A percentile compares a stretch with the other conserved stretches of the same genome.
phyloP scores from a whole-genome alignment of 306 rosid species.

The Begonia peltatifolia region DNA sequence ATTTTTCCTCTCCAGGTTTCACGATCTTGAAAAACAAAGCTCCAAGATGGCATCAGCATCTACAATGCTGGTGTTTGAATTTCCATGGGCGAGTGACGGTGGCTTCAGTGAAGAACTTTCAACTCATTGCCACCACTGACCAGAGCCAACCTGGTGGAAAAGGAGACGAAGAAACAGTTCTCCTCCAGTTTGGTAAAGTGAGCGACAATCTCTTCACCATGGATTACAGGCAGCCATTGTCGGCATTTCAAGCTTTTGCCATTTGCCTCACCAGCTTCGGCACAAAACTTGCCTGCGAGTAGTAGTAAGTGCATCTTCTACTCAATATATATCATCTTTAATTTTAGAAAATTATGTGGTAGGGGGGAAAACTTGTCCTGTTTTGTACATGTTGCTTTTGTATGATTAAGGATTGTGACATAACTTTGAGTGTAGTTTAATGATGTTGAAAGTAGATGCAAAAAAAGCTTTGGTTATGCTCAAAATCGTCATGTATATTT shows the following conservation, averaged over 20 bases:
- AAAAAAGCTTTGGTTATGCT: no score
- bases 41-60: constrained; percentile 94
- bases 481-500: constrained; percentile 7
- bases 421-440: no score
- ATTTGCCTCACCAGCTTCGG: constrained; percentile 97
- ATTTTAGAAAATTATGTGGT: constrained; percentile 16
- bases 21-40: constrained; percentile 83
- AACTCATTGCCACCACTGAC: constrained; percentile 69
- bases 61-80: constrained; percentile 98
- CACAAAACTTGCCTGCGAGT: constrained; percentile 96
- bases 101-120: constrained; percentile 95
- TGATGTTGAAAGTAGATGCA: no score
- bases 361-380: background rate
- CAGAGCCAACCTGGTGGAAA: constrained; percentile 84
- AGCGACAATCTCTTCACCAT: constrained; percentile 85
- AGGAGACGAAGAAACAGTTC: constrained; percentile 85
- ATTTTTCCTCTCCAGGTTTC: constrained; percentile 22
- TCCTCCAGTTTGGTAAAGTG: constrained; percentile 93
- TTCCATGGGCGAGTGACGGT: constrained; percentile 95
- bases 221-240: constrained; percentile 91
- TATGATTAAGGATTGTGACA: no score
- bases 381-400: constrained; percentile 10
- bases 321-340: constrained; percentile 15
- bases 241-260: constrained; percentile 96
- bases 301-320: constrained; percentile 5